Conservation (phyloP, 176 grass and related monocot genomes). For the Dendrocalamus sinicus region DNA sequence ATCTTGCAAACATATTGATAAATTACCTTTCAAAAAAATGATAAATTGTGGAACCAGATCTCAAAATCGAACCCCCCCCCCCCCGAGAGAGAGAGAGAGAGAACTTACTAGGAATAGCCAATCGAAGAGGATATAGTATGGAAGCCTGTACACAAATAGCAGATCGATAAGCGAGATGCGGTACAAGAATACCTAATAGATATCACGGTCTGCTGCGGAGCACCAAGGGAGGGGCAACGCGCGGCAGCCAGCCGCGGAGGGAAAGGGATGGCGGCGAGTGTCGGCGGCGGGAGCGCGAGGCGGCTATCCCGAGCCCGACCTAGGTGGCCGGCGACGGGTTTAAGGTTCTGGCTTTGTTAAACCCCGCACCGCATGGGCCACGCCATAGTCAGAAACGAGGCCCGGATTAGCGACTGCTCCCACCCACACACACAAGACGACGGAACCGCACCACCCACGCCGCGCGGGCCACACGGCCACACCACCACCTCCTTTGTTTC, state of each 20-base stretch:
- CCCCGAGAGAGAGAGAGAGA: too few relatives aligned
- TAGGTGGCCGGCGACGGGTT: not conserved
- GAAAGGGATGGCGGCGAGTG: not conserved
- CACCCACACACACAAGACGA: not conserved
- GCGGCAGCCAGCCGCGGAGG: not conserved
- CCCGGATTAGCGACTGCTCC: not conserved
- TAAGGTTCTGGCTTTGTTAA: not conserved
- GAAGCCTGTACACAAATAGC: not conserved
- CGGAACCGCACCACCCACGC: not conserved
- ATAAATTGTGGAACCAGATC: not conserved
- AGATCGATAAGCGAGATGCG: not conserved
- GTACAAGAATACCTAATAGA: not conserved
- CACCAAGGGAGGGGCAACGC: not conserved
- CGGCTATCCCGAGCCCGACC: not conserved
- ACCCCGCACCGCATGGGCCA: not conserved
- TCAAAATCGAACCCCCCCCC: too few relatives aligned
- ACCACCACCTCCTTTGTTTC: not conserved
- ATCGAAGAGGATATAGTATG: not conserved
- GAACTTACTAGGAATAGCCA: not conserved
- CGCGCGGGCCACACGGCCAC: not conserved
- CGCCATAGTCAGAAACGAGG: not conserved
- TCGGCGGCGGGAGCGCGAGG: not conserved
- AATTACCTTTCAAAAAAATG: not conserved
- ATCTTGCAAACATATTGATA: not conserved
- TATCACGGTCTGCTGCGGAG: not conserved